These are phyloP conservation scores for Erodium trifolium DNA, from an alignment of 441 rosid species.

Conservation along the genomic window DNA sequence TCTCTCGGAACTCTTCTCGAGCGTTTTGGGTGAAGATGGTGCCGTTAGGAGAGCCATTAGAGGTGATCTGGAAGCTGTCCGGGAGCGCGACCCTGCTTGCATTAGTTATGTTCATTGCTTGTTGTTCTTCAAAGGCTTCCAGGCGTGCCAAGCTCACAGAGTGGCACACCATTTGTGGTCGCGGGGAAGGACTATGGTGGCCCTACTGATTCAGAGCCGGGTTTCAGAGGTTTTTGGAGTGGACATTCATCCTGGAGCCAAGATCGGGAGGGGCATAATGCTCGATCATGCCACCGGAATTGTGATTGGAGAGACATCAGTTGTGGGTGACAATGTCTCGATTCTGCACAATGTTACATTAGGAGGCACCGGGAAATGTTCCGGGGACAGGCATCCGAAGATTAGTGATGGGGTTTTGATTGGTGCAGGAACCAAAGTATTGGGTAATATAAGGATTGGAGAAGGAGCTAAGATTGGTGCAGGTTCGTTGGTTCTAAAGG, in stretches of 20 bases:
- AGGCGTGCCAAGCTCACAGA: constrained; percentile 26
- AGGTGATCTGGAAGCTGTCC: constrained; percentile 18
- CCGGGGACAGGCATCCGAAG: constrained; percentile 22
- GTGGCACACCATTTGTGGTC: constrained; percentile 24
- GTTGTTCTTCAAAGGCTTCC: constrained; percentile 22
- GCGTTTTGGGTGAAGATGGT: constrained; percentile 14
- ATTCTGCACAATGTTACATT: constrained; percentile 26
- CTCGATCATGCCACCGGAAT: constrained; percentile 27
- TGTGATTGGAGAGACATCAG: constrained; percentile 23
- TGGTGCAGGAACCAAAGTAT: constrained; percentile 20
- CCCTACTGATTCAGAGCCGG: constrained; percentile 21
- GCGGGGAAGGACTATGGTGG: constrained; percentile 17
- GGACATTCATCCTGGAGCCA: constrained; percentile 29
- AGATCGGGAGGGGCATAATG: constrained; percentile 19
- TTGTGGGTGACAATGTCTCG: constrained; percentile 20
- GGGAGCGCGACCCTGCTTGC: constrained; percentile 24
- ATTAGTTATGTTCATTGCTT: constrained; percentile 20
- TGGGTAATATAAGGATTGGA: constrained; percentile 24
- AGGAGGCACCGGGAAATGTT: constrained; percentile 24
- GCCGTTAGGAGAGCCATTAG: constrained; percentile 16
- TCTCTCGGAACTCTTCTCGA: constrained; percentile 7
- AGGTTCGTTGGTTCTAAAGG: constrained; percentile 24
- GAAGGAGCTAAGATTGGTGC: constrained; percentile 26
- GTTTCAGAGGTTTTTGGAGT: constrained; percentile 22
- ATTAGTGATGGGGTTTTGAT: constrained; percentile 21